Evolutionary conservation across 2,329 filamentous ascomycete species (phyloP).

Genomic region (Alternaria dauci): DNA sequence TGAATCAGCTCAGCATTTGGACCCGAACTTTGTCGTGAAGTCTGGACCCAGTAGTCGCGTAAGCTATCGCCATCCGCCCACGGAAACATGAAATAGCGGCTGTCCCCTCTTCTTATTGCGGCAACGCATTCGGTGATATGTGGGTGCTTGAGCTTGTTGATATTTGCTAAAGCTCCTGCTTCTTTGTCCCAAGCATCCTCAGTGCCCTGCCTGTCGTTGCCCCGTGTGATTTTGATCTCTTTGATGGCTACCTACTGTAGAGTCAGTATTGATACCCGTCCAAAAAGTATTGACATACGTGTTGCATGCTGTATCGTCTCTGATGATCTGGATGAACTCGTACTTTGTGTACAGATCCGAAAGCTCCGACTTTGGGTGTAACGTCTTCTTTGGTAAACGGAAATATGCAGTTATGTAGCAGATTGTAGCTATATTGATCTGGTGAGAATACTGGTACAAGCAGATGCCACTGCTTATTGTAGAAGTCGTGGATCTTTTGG

Average conservation of each 20-base stretch:
- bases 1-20: constrained; percentile 1
- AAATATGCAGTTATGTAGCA: constrained; percentile 16
- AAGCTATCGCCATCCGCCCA: constrained; percentile 28
- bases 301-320: neutral
- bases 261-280: neutral
- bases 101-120: constrained; percentile 20
- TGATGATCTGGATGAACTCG: constrained; percentile 18
- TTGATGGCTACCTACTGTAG: constrained; percentile 21
- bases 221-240: constrained; percentile 7
- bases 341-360: constrained; percentile 16
- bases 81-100: constrained; percentile 31
- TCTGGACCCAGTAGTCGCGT: constrained; percentile 21
- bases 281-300: constrained; percentile 7
- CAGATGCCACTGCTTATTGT: constrained; percentile 24
- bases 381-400: constrained; percentile 14
- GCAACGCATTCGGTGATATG: constrained; percentile 26
- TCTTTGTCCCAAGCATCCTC: constrained; percentile 24
- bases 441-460: constrained; percentile 19
- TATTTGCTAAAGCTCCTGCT: constrained; percentile 12
- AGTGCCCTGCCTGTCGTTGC: neutral
- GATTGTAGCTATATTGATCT: constrained; percentile 11
- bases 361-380: constrained; percentile 12
- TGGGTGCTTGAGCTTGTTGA: constrained; percentile 22
- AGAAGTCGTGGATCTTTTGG: constrained; percentile 11
- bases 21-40: neutral